phyloP scores from a whole-genome alignment of 352 stramenopile species.

The Paralagenidium karlingii region DNA sequence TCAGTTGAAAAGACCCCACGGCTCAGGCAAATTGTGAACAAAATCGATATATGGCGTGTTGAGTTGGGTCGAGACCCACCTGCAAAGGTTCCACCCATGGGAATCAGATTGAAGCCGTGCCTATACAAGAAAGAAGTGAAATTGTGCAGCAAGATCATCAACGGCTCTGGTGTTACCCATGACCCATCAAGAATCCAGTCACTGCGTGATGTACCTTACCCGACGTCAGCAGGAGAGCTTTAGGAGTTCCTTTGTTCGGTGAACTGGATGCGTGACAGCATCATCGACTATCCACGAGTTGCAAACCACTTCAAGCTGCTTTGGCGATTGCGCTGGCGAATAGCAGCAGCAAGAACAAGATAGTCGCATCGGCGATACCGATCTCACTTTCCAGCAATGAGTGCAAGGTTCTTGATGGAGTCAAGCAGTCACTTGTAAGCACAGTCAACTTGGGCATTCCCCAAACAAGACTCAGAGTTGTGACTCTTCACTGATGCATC shows the following conservation, averaged over 20 bases:
- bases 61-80: conserved; percentile 2
- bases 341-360: not conserved
- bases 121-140: conserved; percentile 2
- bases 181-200: conserved; percentile 2
- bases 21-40: not conserved
- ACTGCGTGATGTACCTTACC: conserved; percentile 3
- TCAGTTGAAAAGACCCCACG: not conserved
- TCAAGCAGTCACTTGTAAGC: conserved; percentile 1
- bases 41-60: conserved; percentile 3
- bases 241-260: conserved; percentile 5
- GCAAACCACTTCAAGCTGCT: conserved; percentile 3
- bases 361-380: not conserved
- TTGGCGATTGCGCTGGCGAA: conserved; percentile 1
- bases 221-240: conserved; percentile 5
- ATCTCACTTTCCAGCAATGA: not conserved
- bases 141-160: conserved; percentile 5
- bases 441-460: not conserved
- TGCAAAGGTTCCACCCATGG: not conserved
- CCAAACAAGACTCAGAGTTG: conserved; percentile 6
- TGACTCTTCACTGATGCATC: conserved; percentile 2
- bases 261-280: conserved; percentile 3
- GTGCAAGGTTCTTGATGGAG: conserved; percentile 2
- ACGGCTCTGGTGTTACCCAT: not conserved
- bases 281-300: not conserved
- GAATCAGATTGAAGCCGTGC: not conserved